Evolutionary conservation across 768 basidiomycete genomes (phyloP), one percentile per base, ranked within the genome.

Genomic region (Pholiota molesta): DNA sequence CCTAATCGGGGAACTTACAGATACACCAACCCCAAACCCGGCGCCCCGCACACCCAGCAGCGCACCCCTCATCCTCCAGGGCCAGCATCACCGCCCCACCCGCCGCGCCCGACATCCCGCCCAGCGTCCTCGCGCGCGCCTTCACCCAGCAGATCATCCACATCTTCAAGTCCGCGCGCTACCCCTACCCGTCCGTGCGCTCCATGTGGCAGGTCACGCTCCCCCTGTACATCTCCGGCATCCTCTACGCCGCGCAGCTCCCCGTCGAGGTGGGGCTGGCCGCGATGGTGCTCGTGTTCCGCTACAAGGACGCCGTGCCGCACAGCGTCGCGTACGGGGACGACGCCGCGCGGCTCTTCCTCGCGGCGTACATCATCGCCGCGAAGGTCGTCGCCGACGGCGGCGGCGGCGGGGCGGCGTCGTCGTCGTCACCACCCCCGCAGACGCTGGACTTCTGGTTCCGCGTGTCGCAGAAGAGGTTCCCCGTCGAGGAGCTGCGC

Each of bases 91-190:
- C 5, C 19, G 13, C 16, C n/a, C 33, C 54, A 40, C 1, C 5
- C 8, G 6, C 19, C 28, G 1, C n/a, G 13, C 33, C 17, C 31
- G 44, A 29, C 28, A 21, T 49, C 47, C 57, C 57, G 10, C 57
- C 3, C n/a, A 26, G 10, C 26, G 42, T 49, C 42, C 23, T 57
- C 7, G 55, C 55, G 42, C 28, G n/a, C 11, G 55, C 45, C 55
- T 62, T 62, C 45, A 51, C 65, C 13, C 51, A 47, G 14, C 63
- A 59, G 52, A 62, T 66, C 57, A 55, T 59, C 13, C 62, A 62
- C 51, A 57, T 66, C 28, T 66, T 68, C 40, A 58, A 53, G 33
- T 60, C 57, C 1, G 45, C 62, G 54, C 57, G 55, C 14, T 59
- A 63, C 35, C 60, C 45, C 1, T 63, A 52, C 21, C 60, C 59